Base-by-base conservation (phyloP, 805 yeast genomes). In the Candida ulmi region DNA sequence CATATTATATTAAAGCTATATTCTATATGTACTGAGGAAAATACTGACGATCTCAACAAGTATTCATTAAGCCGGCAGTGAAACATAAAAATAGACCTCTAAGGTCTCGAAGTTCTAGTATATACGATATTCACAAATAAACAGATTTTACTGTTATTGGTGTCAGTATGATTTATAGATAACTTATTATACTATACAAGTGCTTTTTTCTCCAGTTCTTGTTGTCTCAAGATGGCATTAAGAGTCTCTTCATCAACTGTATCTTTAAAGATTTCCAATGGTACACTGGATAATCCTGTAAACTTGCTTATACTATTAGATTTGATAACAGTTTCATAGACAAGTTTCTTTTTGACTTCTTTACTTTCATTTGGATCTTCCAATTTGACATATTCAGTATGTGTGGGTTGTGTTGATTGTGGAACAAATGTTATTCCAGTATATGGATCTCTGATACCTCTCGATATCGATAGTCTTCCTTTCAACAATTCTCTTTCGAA, bases 341-440 rank as follows among this genome's bases (percentile, higher is more conserved):
- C 52, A 6, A 81, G 53, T 21, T 61, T 55, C 19, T 54, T 44
- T 13, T 48, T 62, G 5, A 48, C 46, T 11, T 57, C 40, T 8
- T 49, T 6, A 7, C 9, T 56, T 1, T 55, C 58, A 2, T 61
- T 40, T 36, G 61, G 66, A 23, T 40, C 46, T 8, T 63, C 33
- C 24, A 40, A 35, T 23, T 41, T 54, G 35, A 40, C 53, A 40
- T 37, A 47, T 48, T 34, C 48, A 26, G 43, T 61, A 49, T 33
- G 54, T 52, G 6, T 66, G 2, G 98, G 87, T 62, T 93, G 99
- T 8, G 95, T 82, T 5, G 69, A 65, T 17, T 52, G 57, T 3
- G 98, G 96, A 26, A 76, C 77, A 57, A 88, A 87, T 28, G 72
- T 68, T 25, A 83, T 69, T n/a, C 95, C 95, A 0, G 96, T 84